Percentiles rank a stretch among this genome's conserved stretches.
Evolutionary conservation across 495 filamentous ascomycete genomes (phyloP).

Genomic region (Podospora didyma): DNA sequence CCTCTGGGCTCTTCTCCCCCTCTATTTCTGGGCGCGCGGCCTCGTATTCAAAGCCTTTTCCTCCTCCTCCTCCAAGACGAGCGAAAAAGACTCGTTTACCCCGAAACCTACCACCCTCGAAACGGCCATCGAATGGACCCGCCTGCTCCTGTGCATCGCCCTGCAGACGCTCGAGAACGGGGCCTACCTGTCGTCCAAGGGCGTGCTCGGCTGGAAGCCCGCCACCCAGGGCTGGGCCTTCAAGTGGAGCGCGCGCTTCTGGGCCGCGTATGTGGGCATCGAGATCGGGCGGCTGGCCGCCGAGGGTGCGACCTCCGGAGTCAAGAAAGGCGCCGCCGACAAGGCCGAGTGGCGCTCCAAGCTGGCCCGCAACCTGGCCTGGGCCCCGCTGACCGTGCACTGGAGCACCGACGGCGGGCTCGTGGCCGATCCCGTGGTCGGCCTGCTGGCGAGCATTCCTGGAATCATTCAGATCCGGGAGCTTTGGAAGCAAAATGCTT

Average conservation of each 20-base stretch:
- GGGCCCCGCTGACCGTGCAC: conserved; percentile 64
- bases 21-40: conserved; percentile 68
- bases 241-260: conserved; percentile 74
- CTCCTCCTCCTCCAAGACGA: conserved; percentile 7
- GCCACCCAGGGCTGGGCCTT: conserved; percentile 52
- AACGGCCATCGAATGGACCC: conserved; percentile 57
- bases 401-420: conserved; percentile 74
- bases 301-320: conserved; percentile 36
- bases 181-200: conserved; percentile 69
- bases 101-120: conserved; percentile 28
- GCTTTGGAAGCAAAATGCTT: conserved; percentile 47
- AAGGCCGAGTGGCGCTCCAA: conserved; percentile 40
- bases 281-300: conserved; percentile 65
- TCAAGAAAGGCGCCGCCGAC: conserved; percentile 31
- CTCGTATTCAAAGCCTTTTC: conserved; percentile 37
- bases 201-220: conserved; percentile 58
- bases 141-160: conserved; percentile 59
- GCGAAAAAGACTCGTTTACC: conserved; percentile 7
- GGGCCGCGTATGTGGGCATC: conserved; percentile 72
- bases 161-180: conserved; percentile 84
- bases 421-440: conserved; percentile 56
- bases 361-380: conserved; percentile 48
- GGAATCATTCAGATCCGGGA: conserved; percentile 65
- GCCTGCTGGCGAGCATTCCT: conserved; percentile 60
- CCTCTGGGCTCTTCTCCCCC: conserved; percentile 71